Evolutionary conservation across 352 stramenopile species (phyloP), one percentile per base, ranked within the genome.

Genomic region (Globisporangium mamillatum): DNA sequence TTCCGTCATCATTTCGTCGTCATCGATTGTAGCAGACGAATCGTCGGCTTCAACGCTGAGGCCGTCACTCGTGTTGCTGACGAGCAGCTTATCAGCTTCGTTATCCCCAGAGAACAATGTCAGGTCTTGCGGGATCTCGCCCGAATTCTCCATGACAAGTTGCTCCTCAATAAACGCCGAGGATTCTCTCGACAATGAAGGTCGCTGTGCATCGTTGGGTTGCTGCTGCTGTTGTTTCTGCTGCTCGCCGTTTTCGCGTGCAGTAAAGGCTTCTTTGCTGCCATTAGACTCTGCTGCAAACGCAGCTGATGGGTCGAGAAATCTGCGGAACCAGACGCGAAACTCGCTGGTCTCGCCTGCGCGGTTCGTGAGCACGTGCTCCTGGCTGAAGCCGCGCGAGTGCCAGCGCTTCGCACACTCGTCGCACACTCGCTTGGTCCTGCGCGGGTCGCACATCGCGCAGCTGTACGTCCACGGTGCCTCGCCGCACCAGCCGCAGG

Each of bases 401-500:
- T 84, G 77, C 77, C 77, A 84, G 1, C 69, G 72, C 55, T 60
- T 63, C 5, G 77, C 60, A 54, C 77, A 84, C 1, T 58, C 64
- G 9, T 63, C 20, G 54, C 77, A 84, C 10, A 81, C 27, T 0
- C 52, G 63, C 61, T 84, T 82, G 8, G 57, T 52, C 32, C 54
- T 60, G 0, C 77, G 71, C 34, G 71, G 67, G 48, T 84, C 77
- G 56, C 77, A 84, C 69, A 61, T 72, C 20, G 59, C 59, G 48
- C 77, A 84, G 56, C 60, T 25, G 38, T 73, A 79, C 5, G 27
- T 62, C 77, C 77, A 84, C 34, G 72, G 68, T 44, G 50, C 63
- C 18, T 82, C 75, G 46, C 63, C 71, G 44, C 77, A 84, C 77
- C 77, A 84, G 1, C 68, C 60, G 59, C 77, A 84, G 7, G 25